Base-by-base conservation (phyloP, 2,329 filamentous ascomycete species). In the Cadophora luteo-olivacea region DNA sequence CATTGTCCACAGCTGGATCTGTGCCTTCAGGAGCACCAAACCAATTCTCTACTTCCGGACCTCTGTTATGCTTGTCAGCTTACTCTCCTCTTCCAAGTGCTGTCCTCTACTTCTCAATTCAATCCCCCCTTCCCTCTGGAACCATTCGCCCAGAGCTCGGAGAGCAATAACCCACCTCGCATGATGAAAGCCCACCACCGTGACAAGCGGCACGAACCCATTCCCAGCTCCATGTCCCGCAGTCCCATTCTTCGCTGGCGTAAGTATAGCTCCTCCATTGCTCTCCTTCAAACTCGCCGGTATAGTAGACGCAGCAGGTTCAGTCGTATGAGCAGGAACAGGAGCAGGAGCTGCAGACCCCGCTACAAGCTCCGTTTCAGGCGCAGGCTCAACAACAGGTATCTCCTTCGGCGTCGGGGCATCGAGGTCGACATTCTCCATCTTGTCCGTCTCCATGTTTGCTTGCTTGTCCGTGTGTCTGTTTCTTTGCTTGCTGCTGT, bases 41-140 rank as follows among this genome's bases (percentile, higher is more conserved):
- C 92, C 95, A 98, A 76, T 86, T 87, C 83, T 98, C 94, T 67
- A 98, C 92, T 82, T 99, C 96, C 38, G 96, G 96, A 9, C 96
- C 96, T 78, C 89, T 77, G 64, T 55, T 66, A 54, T 61, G n/a
- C 14, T 29, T 64, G 49, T 68, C 54, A 68, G 64, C 45, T 38
- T 19, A 54, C 45, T 64, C 1, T 48, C 63, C 11, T 19, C 3
- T 19, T 33, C 33, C 29, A 16, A 9, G 12, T 57, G 41, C 41
- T 29, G 33, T 36, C 14, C 16, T 25, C 25, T 16, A 33, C 8
- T 58, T 38, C 12, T 38, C 36, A 38, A 4, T 38, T 7, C 36
- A 38, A 29, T 3, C 3, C 36, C 7, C 9, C 19, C 45, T 6
- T 29, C 16, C 32, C 24, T 74, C 66, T 29, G 3, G 29, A 29